Evolutionary conservation across 108 stramenopile genomes (phyloP).

Genomic region (Pseudonitzschia multiseries): DNA sequence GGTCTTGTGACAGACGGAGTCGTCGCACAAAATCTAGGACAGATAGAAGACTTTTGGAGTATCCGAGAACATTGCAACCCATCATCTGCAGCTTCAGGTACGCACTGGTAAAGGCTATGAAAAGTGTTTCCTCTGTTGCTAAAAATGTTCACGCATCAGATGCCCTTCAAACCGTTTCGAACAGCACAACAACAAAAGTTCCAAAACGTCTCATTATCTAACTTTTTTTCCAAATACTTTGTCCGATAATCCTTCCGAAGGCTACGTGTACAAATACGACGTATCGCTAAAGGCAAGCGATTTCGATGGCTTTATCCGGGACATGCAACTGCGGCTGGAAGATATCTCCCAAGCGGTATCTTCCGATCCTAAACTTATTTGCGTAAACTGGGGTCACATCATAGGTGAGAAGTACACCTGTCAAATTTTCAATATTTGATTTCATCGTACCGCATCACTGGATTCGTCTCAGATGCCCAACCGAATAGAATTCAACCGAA

Average conservation of each 20-base stretch:
- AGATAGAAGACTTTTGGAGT: slow-evolving; percentile 71
- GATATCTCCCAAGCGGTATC: slow-evolving; percentile 3
- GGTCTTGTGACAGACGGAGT: slow-evolving; percentile 71
- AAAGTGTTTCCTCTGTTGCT: background rate
- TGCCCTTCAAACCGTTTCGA: too few relatives aligned
- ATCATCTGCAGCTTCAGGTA: slow-evolving; percentile 30
- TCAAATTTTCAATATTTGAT: background rate
- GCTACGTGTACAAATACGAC: slow-evolving; percentile 94
- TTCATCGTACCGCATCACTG: background rate
- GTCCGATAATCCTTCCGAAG: slow-evolving; percentile 22
- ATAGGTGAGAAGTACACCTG: slow-evolving; percentile 26
- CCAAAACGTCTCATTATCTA: background rate
- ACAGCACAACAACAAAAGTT: background rate
- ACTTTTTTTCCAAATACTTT: background rate
- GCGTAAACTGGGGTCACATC: slow-evolving; percentile 82
- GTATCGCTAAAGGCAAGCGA: slow-evolving; percentile 78
- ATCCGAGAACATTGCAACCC: slow-evolving; percentile 80
- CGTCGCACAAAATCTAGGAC: slow-evolving; percentile 77
- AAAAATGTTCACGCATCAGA: background rate
- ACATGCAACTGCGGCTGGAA: slow-evolving; percentile 46
- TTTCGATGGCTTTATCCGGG: slow-evolving; percentile 68
- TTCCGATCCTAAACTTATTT: slow-evolving; percentile 26
- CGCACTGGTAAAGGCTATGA: background rate
- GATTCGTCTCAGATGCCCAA: background rate
- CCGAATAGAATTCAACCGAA: background rate